Evolutionary conservation across 2,329 filamentous ascomycete species (phyloP).

Genomic region (Diplodia intermedia): DNA sequence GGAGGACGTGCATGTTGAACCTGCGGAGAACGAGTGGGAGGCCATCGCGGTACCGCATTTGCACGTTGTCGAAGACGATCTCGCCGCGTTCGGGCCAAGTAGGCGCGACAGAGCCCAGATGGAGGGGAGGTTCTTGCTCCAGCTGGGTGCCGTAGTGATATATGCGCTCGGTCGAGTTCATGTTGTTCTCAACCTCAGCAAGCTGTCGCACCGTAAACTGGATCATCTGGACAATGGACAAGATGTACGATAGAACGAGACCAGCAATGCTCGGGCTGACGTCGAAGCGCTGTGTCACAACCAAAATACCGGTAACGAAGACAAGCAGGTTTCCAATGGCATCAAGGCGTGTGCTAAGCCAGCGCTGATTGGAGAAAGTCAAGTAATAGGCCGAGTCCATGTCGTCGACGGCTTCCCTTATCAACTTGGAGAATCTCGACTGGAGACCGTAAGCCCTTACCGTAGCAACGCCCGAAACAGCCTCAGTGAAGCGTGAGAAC

Average conservation of each 20-base stretch:
- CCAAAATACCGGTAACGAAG: conserved; percentile 85
- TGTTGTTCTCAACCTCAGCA: conserved; percentile 95
- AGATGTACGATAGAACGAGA: conserved; percentile 89
- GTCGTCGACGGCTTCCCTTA: conserved; percentile 78
- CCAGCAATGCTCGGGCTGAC: conserved; percentile 86
- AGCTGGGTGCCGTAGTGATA: conserved; percentile 87
- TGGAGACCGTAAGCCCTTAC: conserved; percentile 90
- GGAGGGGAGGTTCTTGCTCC: conserved; percentile 86
- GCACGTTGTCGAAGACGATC: conserved; percentile 58
- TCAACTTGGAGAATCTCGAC: conserved; percentile 72
- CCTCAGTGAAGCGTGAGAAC: conserved; percentile 91
- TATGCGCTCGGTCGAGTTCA: conserved; percentile 94
- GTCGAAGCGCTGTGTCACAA: conserved; percentile 87
- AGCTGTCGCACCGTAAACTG: conserved; percentile 94
- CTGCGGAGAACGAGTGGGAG: conserved; percentile 58
- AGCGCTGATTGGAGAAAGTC: conserved; percentile 94
- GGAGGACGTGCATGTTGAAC: conserved; percentile 69
- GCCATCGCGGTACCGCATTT: conserved; percentile 60
- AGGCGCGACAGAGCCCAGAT: conserved; percentile 72
- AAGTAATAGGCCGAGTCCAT: conserved; percentile 96
- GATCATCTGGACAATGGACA: conserved; percentile 92
- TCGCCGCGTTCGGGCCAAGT: conserved; percentile 88
- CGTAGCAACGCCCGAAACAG: conserved; percentile 79
- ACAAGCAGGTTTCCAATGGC: conserved; percentile 83
- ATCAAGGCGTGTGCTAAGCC: conserved; percentile 86